Evolutionary conservation across 148 eudicot genomes (phyloP).

Genomic region (Salicornia ramosissima): DNA sequence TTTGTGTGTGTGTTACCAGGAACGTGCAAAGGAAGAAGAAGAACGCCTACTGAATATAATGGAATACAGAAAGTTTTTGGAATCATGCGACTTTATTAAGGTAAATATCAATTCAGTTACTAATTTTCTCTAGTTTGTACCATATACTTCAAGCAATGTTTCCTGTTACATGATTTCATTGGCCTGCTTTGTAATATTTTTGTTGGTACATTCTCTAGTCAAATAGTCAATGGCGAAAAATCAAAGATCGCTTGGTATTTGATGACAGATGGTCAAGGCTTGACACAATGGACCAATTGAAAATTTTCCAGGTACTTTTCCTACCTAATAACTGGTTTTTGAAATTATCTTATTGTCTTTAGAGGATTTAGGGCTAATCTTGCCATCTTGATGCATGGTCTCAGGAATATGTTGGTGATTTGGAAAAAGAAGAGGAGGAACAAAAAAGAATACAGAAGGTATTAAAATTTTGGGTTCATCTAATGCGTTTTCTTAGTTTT

Average conservation of each 20-base stretch:
- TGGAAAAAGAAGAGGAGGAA: constrained; percentile 96
- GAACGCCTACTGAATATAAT: constrained; percentile 54
- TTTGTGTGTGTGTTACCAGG: constrained; percentile 46
- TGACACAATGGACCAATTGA: constrained; percentile 84
- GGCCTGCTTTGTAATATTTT: constrained; percentile 11
- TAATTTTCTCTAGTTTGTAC: neutral
- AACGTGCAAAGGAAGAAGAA: constrained; percentile 73
- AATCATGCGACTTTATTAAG: constrained; percentile 90
- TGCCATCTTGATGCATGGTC: constrained; percentile 17
- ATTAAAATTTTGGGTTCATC: neutral
- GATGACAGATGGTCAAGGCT: constrained; percentile 91
- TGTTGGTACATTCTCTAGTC: constrained; percentile 42
- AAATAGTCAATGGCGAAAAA: constrained; percentile 96
- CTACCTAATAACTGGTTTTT: constrained; percentile 2
- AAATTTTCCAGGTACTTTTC: constrained; percentile 70
- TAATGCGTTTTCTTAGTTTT: neutral
- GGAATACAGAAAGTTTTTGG: constrained; percentile 73
- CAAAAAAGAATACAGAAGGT: constrained; percentile 81
- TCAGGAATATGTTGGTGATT: constrained; percentile 83
- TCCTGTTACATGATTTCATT: neutral
- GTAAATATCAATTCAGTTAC: constrained; percentile 30
- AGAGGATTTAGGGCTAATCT: constrained; percentile 16
- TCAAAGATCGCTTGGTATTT: constrained; percentile 85
- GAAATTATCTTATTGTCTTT: neutral
- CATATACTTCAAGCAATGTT: neutral